phyloP scores from a whole-genome alignment of 805 yeast genomes.

The Kodamaea fukazawae region DNA sequence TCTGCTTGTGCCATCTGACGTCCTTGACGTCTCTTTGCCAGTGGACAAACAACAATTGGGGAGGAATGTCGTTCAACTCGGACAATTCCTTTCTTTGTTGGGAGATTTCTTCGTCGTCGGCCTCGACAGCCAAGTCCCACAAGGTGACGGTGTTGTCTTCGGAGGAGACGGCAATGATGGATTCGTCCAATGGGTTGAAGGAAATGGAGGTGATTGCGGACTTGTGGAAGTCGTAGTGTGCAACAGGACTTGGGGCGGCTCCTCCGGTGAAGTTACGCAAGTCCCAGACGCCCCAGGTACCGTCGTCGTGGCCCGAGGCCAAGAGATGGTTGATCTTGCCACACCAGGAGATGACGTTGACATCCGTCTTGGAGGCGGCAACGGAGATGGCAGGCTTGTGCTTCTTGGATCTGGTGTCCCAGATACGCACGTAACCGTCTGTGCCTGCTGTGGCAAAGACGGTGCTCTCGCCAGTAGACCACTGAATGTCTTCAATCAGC shows the following conservation, averaged over 20 bases:
- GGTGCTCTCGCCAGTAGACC: slow-evolving; percentile 89
- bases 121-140: slow-evolving; percentile 98
- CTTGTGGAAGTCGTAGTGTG: slow-evolving; percentile 92
- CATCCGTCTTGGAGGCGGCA: slow-evolving; percentile 75
- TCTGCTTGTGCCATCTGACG: slow-evolving; percentile 96
- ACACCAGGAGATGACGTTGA: slow-evolving; percentile 96
- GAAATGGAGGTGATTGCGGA: slow-evolving; percentile 89
- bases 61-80: slow-evolving; percentile 88
- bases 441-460: slow-evolving; percentile 95
- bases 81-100: slow-evolving; percentile 75
- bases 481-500: slow-evolving; percentile 94
- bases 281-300: slow-evolving; percentile 98
- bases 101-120: slow-evolving; percentile 94
- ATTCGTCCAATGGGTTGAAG: slow-evolving; percentile 93
- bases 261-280: slow-evolving; percentile 71
- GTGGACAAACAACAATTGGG: slow-evolving; percentile 92
- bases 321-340: slow-evolving; percentile 78
- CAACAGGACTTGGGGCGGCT: slow-evolving; percentile 74
- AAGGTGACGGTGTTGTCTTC: slow-evolving; percentile 96
- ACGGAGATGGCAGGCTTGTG: slow-evolving; percentile 89
- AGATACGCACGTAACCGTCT: slow-evolving; percentile 87
- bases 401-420: slow-evolving; percentile 95
- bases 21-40: slow-evolving; percentile 98
- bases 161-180: slow-evolving; percentile 91
- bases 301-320: slow-evolving; percentile 97